phyloP scores from a whole-genome alignment of 306 rosid genomes.

The Geum urbanum region DNA sequence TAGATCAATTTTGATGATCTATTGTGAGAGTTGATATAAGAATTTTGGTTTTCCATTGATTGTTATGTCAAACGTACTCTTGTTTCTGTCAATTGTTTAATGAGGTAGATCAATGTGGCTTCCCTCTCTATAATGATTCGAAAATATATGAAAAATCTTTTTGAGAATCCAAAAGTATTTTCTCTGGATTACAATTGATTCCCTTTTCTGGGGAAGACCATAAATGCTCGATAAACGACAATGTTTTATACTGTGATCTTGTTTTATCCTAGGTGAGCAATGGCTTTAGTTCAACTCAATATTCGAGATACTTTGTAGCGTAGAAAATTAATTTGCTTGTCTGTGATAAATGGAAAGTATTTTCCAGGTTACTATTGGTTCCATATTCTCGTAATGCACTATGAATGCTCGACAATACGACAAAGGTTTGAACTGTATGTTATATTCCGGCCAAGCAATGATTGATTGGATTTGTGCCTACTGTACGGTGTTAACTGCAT shows the following conservation, averaged over 20 bases:
- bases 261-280: neutral
- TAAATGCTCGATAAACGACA: neutral
- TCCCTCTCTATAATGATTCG: neutral
- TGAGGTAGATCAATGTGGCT: neutral
- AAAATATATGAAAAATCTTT: neutral
- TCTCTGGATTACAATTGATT: slow-evolving; percentile 9
- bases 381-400: no score
- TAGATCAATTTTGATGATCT: neutral
- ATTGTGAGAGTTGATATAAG: neutral
- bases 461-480: neutral
- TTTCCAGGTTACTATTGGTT: no score
- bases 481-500: neutral
- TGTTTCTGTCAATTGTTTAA: neutral
- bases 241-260: neutral
- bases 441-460: no score
- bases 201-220: neutral
- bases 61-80: neutral
- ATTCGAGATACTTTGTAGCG: no score
- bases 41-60: neutral
- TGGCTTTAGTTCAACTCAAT: no score
- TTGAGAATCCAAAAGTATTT: neutral
- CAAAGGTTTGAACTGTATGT: no score
- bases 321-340: no score
- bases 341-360: no score
- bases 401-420: no score